Evolutionary conservation across 2,329 filamentous ascomycete species (phyloP), one percentile per base, ranked within the genome.

Genomic region (Trichoderma aggressivum): DNA sequence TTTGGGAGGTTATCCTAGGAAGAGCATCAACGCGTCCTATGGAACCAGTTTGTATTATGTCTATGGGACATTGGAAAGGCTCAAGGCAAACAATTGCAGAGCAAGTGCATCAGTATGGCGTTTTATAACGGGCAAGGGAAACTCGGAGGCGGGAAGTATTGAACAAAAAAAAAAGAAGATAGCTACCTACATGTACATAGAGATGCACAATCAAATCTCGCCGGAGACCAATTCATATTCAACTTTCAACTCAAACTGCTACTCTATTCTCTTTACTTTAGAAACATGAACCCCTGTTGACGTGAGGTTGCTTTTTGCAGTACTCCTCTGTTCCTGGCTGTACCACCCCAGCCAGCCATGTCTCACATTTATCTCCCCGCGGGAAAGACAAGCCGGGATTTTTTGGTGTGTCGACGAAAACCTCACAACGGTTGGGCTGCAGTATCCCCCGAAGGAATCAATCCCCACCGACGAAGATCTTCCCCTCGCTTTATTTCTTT

Each of bases 21-120:
- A 28, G 53, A 21, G 26, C 11, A 36, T 26, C 30, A 39, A 55
- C 10, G 28, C 14, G 30, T 32, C 47, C 30, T 56, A 65, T 65
- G 50, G 36, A 53, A 47, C 6, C 34, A 67, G 64, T 59, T 26
- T 68, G 65, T 60, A 47, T 68, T 47, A 26, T 59, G 55, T 66
- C 36, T 60, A 47, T 60, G 65, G 65, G 55, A 68, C 55, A 50
- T 47, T 36, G 53, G 56, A 58, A 58, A 34, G 14, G 47, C 47
- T 53, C 55, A 14, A 14, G n/a, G 28, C 55, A n/a, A 34, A 30
- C 7, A 34, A 12, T n/a, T 24, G 34, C 36, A 68, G 65, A 68
- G 65, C 65, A 59, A 59, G 36, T 68, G 65, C 65, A 68, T 68
- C 36, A 60, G 55, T 68, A 68, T 59, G 65, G 65, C 65, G 65